phyloP scores from a whole-genome alignment of 768 basidiomycete genomes.

The Austroboletus eburneus region DNA sequence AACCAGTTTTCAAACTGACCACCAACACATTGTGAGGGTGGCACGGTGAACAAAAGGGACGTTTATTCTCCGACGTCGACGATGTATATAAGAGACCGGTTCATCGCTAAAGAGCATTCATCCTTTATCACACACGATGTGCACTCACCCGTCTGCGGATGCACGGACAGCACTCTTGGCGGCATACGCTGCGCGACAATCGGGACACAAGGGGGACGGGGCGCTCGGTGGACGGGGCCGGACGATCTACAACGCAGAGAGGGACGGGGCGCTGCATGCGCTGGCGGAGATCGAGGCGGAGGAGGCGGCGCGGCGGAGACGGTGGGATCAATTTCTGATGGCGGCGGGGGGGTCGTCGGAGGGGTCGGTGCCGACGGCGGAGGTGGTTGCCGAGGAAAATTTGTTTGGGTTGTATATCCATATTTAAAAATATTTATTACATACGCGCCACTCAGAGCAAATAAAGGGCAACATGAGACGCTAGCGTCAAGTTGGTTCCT shows the following conservation, averaged over 20 bases:
- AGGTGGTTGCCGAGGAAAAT: constrained; percentile 20
- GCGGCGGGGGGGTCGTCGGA: neutral
- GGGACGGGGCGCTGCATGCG: constrained; percentile 1
- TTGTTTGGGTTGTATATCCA: constrained; percentile 42
- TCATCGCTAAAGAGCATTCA: too few relatives aligned
- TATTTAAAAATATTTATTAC: constrained; percentile 15
- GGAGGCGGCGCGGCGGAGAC: constrained; percentile 11
- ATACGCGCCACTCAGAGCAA: constrained; percentile 31
- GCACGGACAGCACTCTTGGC: constrained; percentile 32
- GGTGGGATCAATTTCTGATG: constrained; percentile 5
- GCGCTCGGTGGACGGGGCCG: constrained; percentile 19
- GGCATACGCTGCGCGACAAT: constrained; percentile 23
- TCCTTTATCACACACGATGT: too few relatives aligned
- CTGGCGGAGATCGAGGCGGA: constrained; percentile 20
- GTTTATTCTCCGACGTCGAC: constrained; percentile 15
- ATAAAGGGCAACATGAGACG: constrained; percentile 30
- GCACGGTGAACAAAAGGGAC: too few relatives aligned
- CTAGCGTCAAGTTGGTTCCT: constrained; percentile 27
- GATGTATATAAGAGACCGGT: too few relatives aligned
- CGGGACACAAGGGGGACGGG: constrained; percentile 6
- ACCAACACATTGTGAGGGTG: constrained; percentile 4
- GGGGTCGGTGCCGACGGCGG: neutral
- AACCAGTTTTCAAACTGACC: constrained; percentile 28
- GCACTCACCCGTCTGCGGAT: constrained; percentile 29
- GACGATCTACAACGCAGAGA: constrained; percentile 27